Base-by-base conservation (phyloP, 371 early-diverging fungal genomes). In the Thermomucor indicae-seudaticae region DNA sequence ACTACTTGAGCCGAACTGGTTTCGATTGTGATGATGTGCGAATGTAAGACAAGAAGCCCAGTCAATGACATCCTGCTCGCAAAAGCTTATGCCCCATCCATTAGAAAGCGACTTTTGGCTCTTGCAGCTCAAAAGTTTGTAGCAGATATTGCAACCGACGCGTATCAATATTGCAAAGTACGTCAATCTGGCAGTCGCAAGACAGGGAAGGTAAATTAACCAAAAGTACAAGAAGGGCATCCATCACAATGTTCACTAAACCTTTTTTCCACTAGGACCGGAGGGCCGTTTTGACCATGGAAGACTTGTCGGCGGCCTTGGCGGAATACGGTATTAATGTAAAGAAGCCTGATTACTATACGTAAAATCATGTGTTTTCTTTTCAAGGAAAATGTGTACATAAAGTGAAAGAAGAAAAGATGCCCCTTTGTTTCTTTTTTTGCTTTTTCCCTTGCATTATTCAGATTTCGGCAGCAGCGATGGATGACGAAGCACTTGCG, bases 91-190 rank as follows among this genome's bases (percentile, higher is more conserved):
- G n/a, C n/a, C n/a, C n/a, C n/a, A n/a, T n/a, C n/a, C 16, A 31
- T 63, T 19, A 89, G 86, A 43, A 96, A 96, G 70, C 81, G 94
- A 23, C 65, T 95, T 29, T 71, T 97, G 16, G 92, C 91, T 3
- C 71, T 97, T 42, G 95, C 93, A 0, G 88, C 96, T 11, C 97
- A 97, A 76, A 96, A 95, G 61, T 97, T 96, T 54, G 80, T 96
- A 16, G 83, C 95, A 1, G 98, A 96, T 60, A 85, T 97, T 54
- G 92, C 94, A 10, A 89, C 88, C 0, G 96, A 97, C 53, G 95
- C 98, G 1, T 87, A 89, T 64, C 97, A 97, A 58, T 92, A 90
- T 65, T 84, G 84, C 60, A 91, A 94, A 58, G 88, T 96, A 20
- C 73, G 93, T 34, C 90, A 90, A 58, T 92, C 70, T 70, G 84